These are phyloP conservation scores for Colletotrichum sp. DNA, from an alignment of 2,329 filamentous ascomycete genomes.

Conservation along the genomic window DNA sequence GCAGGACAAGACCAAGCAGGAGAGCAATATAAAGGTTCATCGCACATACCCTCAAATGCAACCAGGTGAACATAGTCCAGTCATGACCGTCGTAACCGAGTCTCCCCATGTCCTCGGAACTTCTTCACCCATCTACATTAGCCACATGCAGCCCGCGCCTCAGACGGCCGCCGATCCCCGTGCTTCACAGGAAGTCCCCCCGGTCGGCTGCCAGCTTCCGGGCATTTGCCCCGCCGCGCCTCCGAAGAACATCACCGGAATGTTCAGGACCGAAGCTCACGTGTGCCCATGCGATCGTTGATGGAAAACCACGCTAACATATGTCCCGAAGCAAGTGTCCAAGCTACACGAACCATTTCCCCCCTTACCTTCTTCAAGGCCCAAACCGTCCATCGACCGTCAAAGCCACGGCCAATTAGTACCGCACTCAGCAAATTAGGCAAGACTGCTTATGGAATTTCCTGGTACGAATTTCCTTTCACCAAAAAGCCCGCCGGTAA, in stretches of 20 bases:
- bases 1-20: background rate
- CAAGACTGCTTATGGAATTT: background rate
- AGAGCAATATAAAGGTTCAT: fast-evolving
- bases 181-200: background rate
- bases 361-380: background rate
- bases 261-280: background rate
- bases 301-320: background rate
- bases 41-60: fast-evolving
- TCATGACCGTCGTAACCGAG: background rate
- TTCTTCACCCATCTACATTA: background rate
- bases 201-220: background rate
- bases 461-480: background rate
- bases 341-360: background rate
- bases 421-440: background rate
- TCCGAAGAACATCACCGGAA: background rate
- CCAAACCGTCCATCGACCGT: background rate
- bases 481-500: background rate
- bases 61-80: fast-evolving
- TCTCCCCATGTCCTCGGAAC: background rate
- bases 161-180: background rate
- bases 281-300: background rate
- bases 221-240: background rate
- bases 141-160: background rate
- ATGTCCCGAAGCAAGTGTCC: background rate
- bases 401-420: background rate